Evolutionary conservation across 768 basidiomycete species (phyloP).

Genomic region (Lyophyllum atratum): DNA sequence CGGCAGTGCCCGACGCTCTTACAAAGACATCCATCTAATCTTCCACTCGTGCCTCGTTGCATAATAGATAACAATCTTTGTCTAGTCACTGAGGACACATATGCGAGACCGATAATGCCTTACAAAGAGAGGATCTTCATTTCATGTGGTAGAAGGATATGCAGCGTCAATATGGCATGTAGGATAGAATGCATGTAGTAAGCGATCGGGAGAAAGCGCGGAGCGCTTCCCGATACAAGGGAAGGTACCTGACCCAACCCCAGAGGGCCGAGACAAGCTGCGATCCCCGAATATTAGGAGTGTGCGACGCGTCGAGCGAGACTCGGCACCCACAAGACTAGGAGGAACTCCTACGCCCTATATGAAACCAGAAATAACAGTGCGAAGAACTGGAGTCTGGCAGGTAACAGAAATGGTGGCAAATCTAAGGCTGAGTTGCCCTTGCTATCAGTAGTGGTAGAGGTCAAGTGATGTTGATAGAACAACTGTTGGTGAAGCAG

Average conservation of each 20-base stretch:
- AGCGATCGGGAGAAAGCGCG: neutral
- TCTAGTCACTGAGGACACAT: neutral
- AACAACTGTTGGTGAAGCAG: too few relatives aligned
- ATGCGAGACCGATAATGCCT: too few relatives aligned
- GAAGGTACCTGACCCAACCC: neutral
- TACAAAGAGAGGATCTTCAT: neutral
- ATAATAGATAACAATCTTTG: conserved; percentile 3
- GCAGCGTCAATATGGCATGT: neutral
- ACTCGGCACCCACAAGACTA: neutral
- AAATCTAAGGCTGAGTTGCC: too few relatives aligned
- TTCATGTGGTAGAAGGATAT: neutral
- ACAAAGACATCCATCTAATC: too few relatives aligned
- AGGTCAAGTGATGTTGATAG: too few relatives aligned
- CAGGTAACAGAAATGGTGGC: too few relatives aligned
- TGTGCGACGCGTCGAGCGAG: neutral
- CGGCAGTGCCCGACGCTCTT: too few relatives aligned
- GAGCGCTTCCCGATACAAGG: neutral
- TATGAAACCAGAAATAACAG: too few relatives aligned
- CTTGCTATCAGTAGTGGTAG: too few relatives aligned
- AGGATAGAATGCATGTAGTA: neutral
- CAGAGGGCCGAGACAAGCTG: neutral
- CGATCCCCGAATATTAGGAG: neutral
- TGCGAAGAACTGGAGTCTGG: too few relatives aligned
- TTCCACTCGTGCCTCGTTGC: neutral
- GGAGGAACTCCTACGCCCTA: neutral